Evolutionary conservation across 768 basidiomycete species (phyloP).

Genomic region (Hericium erinaceus): DNA sequence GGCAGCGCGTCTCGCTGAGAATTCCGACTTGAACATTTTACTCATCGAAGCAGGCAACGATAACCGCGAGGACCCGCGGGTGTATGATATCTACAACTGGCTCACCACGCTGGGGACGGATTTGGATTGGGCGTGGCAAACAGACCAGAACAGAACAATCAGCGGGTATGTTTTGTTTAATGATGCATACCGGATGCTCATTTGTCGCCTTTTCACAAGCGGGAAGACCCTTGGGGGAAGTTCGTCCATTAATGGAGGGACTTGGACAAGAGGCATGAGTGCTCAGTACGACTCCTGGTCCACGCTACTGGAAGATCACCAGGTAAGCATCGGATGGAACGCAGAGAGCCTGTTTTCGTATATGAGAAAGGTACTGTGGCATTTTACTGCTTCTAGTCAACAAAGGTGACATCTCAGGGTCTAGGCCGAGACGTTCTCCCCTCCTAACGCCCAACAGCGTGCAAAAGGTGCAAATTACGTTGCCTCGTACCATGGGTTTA

Average conservation of each 20-base stretch:
- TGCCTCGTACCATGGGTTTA: slow-evolving; percentile 38
- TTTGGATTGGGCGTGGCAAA: neutral
- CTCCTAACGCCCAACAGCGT: neutral
- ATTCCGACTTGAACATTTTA: neutral
- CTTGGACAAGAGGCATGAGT: slow-evolving; percentile 34
- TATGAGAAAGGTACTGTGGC: neutral
- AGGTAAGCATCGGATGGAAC: slow-evolving; percentile 20
- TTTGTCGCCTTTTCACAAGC: slow-evolving; percentile 15
- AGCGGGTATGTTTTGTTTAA: neutral
- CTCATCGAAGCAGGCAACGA: neutral
- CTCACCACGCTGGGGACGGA: neutral
- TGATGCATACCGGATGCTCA: neutral
- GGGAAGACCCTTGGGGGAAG: slow-evolving; percentile 35
- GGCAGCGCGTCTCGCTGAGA: neutral
- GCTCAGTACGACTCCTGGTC: slow-evolving; percentile 38
- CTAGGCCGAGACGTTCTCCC: neutral
- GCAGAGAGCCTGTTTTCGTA: neutral
- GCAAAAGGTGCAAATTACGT: slow-evolving; percentile 18
- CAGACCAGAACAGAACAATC: neutral
- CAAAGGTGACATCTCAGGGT: neutral
- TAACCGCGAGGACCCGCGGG: neutral
- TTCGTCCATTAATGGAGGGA: slow-evolving; percentile 39
- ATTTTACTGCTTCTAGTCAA: too few species aligned
- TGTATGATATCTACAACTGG: neutral
- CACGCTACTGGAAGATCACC: slow-evolving; percentile 21